Evolutionary conservation across 805 yeast species (phyloP).

Genomic region (Henningerozyma blattae): DNA sequence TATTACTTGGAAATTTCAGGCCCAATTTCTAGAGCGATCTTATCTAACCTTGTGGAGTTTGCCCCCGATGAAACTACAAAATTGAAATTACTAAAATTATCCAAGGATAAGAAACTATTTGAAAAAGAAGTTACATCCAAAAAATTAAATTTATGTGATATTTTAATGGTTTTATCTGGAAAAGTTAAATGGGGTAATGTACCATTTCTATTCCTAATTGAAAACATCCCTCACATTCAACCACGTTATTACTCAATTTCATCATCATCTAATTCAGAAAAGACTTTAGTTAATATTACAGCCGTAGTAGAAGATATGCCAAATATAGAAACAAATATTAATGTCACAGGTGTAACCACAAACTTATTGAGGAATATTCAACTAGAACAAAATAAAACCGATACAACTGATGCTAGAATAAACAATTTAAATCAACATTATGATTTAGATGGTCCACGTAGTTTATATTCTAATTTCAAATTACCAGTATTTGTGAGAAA

Average conservation of each 20-base stretch:
- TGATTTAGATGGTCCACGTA: conserved; percentile 78
- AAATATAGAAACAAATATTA: conserved; percentile 15
- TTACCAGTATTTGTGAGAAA: conserved; percentile 89
- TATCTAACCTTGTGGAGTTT: conserved; percentile 64
- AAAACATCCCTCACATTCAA: conserved; percentile 67
- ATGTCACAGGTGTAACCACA: conserved; percentile 70
- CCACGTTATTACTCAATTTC: conserved; percentile 96
- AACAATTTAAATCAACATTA: conserved; percentile 38
- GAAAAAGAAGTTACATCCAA: conserved; percentile 50
- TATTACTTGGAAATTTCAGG: conserved; percentile 87
- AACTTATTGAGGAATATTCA: conserved; percentile 72
- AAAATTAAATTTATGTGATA: conserved; percentile 68
- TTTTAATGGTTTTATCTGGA: conserved; percentile 48
- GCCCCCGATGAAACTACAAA: conserved; percentile 57
- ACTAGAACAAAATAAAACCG: conserved; percentile 39
- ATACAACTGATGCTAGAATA: conserved; percentile 8
- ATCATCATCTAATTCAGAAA: conserved; percentile 71
- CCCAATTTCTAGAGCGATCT: conserved; percentile 80
- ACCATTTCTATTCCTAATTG: conserved; percentile 78
- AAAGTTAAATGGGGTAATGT: conserved; percentile 65
- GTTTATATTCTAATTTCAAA: conserved; percentile 31
- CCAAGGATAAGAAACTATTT: conserved; percentile 58
- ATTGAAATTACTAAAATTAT: conserved; percentile 31
- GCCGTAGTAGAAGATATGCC: conserved; percentile 75
- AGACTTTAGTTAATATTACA: conserved; percentile 66